Conservation (phyloP, 106 monocot genomes). For the Triglochin maritima region DNA sequence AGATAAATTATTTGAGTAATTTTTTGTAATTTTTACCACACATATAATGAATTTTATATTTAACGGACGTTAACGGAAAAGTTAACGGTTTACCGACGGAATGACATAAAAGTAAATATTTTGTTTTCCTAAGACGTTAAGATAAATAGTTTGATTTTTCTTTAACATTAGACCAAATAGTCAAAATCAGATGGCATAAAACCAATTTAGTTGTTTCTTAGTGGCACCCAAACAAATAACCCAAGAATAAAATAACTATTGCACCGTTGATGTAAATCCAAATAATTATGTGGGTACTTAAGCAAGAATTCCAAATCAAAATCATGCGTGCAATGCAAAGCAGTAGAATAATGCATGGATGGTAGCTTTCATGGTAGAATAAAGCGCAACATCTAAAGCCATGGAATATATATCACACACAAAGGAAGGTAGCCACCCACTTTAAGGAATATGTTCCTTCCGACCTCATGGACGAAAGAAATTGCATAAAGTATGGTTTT, state of each 20-base stretch:
- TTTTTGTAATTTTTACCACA: no score
- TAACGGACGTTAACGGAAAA: no score
- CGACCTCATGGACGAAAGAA: not conserved
- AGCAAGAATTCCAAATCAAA: not conserved
- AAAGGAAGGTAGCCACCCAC: not conserved
- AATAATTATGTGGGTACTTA: not conserved
- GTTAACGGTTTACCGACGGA: no score
- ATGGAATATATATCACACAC: not conserved
- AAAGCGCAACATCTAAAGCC: not conserved
- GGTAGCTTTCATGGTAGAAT: not conserved
- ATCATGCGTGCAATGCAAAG: not conserved
- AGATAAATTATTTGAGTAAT: no score
- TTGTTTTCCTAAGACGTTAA: no score
- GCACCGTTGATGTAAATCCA: not conserved
- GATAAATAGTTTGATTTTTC: no score
- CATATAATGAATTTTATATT: no score
- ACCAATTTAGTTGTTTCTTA: not conserved
- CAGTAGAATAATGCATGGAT: not conserved
- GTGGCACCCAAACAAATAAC: no score
- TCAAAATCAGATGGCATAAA: not conserved
- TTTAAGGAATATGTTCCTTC: constrained; percentile 3
- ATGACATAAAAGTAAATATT: no score
- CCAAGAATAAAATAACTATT: no score
- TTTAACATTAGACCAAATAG: no score
- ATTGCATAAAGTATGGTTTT: not conserved